phyloP scores from a whole-genome alignment of 106 monocot species.

The Dactylorhiza incarnata region DNA sequence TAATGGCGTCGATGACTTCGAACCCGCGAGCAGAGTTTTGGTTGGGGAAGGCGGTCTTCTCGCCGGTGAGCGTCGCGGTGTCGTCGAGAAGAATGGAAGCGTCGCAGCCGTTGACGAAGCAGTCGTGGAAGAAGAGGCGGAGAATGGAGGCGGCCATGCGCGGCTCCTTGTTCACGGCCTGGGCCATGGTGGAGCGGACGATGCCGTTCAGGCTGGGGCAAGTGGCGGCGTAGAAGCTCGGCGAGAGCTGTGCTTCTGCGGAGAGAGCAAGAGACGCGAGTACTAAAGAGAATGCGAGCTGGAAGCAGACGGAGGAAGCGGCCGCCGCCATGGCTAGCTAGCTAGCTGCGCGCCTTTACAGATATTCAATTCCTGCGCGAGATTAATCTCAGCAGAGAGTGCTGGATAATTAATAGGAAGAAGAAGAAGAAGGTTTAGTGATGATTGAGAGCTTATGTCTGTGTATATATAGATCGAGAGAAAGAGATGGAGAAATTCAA shows the following conservation, averaged over 20 bases:
- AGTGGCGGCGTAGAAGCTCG: slow-evolving; percentile 11
- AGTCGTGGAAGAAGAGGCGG: slow-evolving; percentile 45
- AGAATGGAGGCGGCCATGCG: slow-evolving; percentile 49
- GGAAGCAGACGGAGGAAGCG: background rate
- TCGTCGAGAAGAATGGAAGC: background rate
- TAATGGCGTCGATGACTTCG: background rate
- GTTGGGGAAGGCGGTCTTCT: background rate
- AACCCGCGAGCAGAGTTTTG: background rate
- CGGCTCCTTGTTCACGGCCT: slow-evolving; percentile 20
- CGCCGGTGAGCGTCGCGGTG: background rate
- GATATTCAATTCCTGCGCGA: no score
- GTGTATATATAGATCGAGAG: no score
- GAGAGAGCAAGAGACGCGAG: slow-evolving; percentile 1
- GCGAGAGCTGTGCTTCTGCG: slow-evolving; percentile 3
- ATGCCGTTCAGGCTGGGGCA: slow-evolving; percentile 25
- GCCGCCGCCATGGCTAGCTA: background rate
- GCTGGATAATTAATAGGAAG: no score
- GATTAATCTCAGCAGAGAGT: no score
- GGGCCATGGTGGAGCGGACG: slow-evolving; percentile 20
- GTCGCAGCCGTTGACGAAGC: slow-evolving; percentile 18
- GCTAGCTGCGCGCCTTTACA: no score
- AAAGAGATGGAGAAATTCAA: no score
- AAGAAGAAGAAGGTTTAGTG: no score
- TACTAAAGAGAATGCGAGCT: background rate
- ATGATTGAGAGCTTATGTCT: no score